Base-by-base conservation (phyloP, 2,329 filamentous ascomycete genomes). In the Beauveria sp. region DNA sequence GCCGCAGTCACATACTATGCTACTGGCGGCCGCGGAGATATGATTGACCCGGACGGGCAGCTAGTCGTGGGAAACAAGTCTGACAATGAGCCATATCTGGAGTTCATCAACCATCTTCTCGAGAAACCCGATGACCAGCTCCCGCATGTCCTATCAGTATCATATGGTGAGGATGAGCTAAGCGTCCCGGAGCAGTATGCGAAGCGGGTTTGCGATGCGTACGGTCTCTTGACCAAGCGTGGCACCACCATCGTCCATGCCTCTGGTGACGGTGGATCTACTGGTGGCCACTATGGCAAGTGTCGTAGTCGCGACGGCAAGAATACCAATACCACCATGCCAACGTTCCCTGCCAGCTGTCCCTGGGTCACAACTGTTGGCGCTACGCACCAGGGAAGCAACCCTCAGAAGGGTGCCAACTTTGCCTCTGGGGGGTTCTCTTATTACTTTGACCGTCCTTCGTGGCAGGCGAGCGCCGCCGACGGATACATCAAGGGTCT, bases 231-330 rank as follows among this genome's bases (percentile, higher is more conserved):
- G 8, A 73, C 70, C 6, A 69, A 68, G 10, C 66, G 72, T 12
- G 72, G 72, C 1, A 66, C 71, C 12, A 68, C 67, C 8, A 54
- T 73, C 10, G 31, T 73, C 4, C 68, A 71, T 52, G 64, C 66
- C 1, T 68, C 64, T 20, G 71, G 71, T 14, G 70, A 73, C 63
- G 61, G 63, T 16, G 75, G 74, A 45, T 62, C 65, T 26, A 61
- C 62, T 2, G 64, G 63, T 20, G 53, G 54, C 31, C 42, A 43
- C 1, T 7, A 22, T 0, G 58, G 59, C 5, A 56, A 61, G 10
- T 87, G 83, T 69, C 67, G 78, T 50, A 76, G 76, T 65, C 85
- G 84, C 66, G 82, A 86, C 61, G 84, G 83, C 43, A 80, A 77
- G 62, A 80, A 84, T 65, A 81, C 75, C 1, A 76, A 76, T 7